phyloP scores from a whole-genome alignment of 305 asterid genomes.

The Rubia balearica region DNA sequence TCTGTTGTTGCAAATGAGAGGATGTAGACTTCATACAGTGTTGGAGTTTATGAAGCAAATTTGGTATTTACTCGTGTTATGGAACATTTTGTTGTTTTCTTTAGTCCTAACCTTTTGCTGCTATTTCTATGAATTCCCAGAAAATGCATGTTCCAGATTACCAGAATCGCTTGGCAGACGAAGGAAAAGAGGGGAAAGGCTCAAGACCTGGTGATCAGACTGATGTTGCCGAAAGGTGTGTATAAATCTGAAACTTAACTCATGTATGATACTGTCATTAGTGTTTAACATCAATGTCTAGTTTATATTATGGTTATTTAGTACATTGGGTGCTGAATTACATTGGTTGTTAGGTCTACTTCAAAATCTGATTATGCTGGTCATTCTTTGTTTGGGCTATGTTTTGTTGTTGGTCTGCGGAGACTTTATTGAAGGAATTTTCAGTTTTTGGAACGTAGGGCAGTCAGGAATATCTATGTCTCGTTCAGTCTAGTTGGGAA shows the following conservation, averaged over 20 bases:
- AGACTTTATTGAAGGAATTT: background rate
- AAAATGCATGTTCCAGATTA: slow-evolving; percentile 33
- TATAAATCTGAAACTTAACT: background rate
- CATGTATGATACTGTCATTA: too few species aligned
- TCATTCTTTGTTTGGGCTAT: background rate
- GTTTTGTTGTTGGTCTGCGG: background rate
- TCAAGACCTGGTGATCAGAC: slow-evolving; percentile 23
- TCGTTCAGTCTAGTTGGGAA: too few species aligned
- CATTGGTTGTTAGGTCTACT: background rate
- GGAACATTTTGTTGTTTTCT: background rate
- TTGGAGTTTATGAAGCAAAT: background rate
- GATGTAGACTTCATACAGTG: background rate
- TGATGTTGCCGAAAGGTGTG: slow-evolving; percentile 17
- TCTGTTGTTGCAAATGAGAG: background rate
- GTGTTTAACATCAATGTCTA: background rate
- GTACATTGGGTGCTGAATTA: background rate
- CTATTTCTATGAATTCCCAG: slow-evolving; percentile 22
- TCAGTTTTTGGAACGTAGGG: background rate
- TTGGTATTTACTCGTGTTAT: background rate
- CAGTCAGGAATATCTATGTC: background rate
- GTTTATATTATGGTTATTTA: background rate
- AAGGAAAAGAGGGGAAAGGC: slow-evolving; percentile 19
- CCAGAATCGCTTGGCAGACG: slow-evolving; percentile 11
- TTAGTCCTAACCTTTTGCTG: background rate
- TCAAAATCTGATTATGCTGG: background rate